Evolutionary conservation across 192 early-diverging fungal genomes (phyloP).

Genomic region (Dispira simplex): DNA sequence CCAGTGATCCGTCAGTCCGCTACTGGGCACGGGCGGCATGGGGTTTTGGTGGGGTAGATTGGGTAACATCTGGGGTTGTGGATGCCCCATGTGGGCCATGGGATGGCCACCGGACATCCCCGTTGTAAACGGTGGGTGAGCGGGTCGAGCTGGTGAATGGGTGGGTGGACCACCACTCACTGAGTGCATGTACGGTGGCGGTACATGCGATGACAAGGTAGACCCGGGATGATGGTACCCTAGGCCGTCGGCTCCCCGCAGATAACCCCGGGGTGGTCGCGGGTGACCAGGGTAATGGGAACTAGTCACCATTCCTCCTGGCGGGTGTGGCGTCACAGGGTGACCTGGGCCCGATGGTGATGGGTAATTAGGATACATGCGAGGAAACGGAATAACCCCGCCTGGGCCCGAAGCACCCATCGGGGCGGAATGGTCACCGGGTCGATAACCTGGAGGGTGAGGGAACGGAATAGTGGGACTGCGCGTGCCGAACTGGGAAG

Average conservation of each 20-base stretch:
- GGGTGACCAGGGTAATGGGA: neutral
- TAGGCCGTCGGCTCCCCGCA: too few relatives aligned
- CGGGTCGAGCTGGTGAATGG: too few relatives aligned
- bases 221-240: too few relatives aligned
- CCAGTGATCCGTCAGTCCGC: conserved; percentile 12
- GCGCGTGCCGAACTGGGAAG: neutral
- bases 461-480: conserved; percentile 10
- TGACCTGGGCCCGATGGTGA: neutral
- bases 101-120: neutral
- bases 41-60: conserved; percentile 3
- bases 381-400: conserved; percentile 4
- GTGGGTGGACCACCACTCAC: too few relatives aligned
- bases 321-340: neutral
- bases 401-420: neutral
- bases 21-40: neutral
- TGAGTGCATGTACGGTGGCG: too few relatives aligned
- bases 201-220: too few relatives aligned
- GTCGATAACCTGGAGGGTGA: conserved; percentile 1
- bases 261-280: too few relatives aligned
- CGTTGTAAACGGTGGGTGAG: too few relatives aligned
- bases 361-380: conserved; percentile 1
- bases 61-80: neutral
- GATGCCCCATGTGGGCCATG: conserved; percentile 7
- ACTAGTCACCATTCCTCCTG: neutral
- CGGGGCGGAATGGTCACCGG: neutral